Percentiles rank a stretch among this genome's conserved stretches.
Evolutionary conservation across 1,284 basidiomycete genomes (phyloP).

Genomic region (Coniophora puteana): DNA sequence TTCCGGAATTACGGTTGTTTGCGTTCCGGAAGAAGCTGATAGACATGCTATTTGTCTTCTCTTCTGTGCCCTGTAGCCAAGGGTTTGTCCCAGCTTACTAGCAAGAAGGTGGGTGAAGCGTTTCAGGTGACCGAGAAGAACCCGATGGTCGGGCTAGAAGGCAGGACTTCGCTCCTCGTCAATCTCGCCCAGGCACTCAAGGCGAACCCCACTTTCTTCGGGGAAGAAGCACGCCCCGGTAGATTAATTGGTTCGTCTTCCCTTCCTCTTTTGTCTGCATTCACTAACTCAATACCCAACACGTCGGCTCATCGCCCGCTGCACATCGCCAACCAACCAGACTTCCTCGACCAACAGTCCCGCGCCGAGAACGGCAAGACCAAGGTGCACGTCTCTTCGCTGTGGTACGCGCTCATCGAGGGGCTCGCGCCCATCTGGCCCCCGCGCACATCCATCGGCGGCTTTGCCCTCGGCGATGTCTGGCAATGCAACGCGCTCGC

Average conservation of each 20-base stretch:
- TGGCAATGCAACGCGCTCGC: conserved; percentile 76
- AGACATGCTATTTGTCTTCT: conserved; percentile 3
- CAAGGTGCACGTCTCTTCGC: conserved; percentile 58
- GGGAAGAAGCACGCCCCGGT: conserved; percentile 70
- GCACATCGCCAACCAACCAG: conserved; percentile 32
- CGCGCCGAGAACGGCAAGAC: conserved; percentile 34
- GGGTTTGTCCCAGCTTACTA: conserved; percentile 66
- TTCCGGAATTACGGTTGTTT: conserved; percentile 3
- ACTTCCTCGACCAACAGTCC: conserved; percentile 66
- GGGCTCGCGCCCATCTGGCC: conserved; percentile 91
- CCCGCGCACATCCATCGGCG: conserved; percentile 62
- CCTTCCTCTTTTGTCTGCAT: neutral
- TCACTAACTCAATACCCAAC: conserved; percentile 4
- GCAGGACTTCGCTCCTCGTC: conserved; percentile 74
- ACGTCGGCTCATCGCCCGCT: neutral
- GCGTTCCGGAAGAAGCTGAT: too few species aligned
- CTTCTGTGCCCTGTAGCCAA: conserved; percentile 43
- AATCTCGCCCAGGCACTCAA: conserved; percentile 72
- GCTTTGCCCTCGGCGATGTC: conserved; percentile 80
- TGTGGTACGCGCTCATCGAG: conserved; percentile 84
- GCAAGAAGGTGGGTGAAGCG: conserved; percentile 58
- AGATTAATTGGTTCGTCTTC: conserved; percentile 66
- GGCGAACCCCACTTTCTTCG: conserved; percentile 65
- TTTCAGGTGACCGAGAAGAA: conserved; percentile 83
- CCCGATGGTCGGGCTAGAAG: conserved; percentile 89